These are phyloP conservation scores for Magnolia kwangsiensis DNA, from an alignment of 164 flowering plant species.

Conservation along the genomic window DNA sequence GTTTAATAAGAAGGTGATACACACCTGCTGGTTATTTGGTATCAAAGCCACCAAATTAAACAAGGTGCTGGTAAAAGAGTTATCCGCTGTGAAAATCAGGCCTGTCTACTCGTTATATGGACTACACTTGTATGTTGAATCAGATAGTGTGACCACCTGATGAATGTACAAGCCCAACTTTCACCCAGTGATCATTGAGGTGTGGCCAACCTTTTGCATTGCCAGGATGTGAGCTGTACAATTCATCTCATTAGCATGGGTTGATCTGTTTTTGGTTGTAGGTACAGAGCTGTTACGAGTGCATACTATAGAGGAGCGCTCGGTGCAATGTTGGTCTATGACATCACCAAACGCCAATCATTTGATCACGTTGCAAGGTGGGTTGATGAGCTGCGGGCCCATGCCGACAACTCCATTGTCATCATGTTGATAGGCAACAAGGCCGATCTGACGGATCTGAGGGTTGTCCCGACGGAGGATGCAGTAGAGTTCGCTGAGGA, in stretches of 20 bases:
- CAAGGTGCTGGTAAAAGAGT: too few species aligned
- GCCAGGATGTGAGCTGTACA: too few species aligned
- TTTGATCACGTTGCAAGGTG: conserved; percentile 68
- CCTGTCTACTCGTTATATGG: too few species aligned
- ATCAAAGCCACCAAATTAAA: too few species aligned
- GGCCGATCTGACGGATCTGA: conserved; percentile 48
- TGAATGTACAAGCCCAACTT: too few species aligned
- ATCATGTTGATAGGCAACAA: conserved; percentile 70
- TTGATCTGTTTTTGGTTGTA: conserved; percentile 2
- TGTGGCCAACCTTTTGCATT: too few species aligned
- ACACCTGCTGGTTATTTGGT: too few species aligned
- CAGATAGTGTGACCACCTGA: too few species aligned
- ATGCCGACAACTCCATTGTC: conserved; percentile 60
- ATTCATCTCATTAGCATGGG: background rate
- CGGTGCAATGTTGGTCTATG: conserved; percentile 73
- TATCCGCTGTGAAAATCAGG: too few species aligned
- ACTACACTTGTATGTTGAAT: too few species aligned
- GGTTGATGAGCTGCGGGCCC: conserved; percentile 64
- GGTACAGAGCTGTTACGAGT: conserved; percentile 75
- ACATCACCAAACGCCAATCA: conserved; percentile 53
- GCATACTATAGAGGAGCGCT: conserved; percentile 79
- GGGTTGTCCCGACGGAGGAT: conserved; percentile 52
- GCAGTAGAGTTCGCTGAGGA: conserved; percentile 59
- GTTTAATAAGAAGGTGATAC: too few species aligned
- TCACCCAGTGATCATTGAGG: too few species aligned